These are phyloP conservation scores for Pluteus cervinus DNA, from an alignment of 768 basidiomycete genomes.

Conservation along the genomic window DNA sequence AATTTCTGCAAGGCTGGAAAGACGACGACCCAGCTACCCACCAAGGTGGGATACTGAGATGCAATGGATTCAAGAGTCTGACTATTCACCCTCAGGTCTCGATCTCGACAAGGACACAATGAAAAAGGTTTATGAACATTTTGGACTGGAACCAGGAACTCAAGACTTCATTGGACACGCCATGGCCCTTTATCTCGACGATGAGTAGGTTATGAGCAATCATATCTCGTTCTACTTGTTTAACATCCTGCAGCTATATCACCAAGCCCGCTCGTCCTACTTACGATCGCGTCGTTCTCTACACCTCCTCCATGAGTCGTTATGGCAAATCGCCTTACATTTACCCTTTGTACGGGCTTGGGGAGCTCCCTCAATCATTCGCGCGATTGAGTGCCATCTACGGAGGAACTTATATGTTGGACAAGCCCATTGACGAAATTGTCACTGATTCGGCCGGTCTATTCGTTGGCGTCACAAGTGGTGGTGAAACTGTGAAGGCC, in stretches of 20 bases:
- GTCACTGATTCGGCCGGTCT: conserved; percentile 81
- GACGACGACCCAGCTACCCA: conserved; percentile 96
- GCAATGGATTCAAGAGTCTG: neutral
- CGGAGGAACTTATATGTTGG: conserved; percentile 99
- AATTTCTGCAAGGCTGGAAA: conserved; percentile 92
- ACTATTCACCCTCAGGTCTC: conserved; percentile 50
- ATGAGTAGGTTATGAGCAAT: conserved; percentile 62
- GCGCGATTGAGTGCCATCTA: conserved; percentile 98
- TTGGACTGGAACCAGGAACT: conserved; percentile 93
- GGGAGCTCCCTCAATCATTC: conserved; percentile 98
- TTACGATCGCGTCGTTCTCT: conserved; percentile 93
- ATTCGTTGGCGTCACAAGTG: conserved; percentile 90
- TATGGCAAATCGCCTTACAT: conserved; percentile 99
- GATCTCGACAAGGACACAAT: conserved; percentile 88
- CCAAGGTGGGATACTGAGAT: conserved; percentile 54
- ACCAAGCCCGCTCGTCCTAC: conserved; percentile 84
- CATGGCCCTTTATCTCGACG: conserved; percentile 97
- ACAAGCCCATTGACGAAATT: conserved; percentile 89
- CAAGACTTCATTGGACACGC: conserved; percentile 99
- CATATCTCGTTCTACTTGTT: neutral
- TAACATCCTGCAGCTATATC: conserved; percentile 63
- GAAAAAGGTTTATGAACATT: conserved; percentile 94
- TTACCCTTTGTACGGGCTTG: conserved; percentile 97
- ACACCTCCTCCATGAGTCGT: conserved; percentile 97
- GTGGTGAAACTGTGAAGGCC: conserved; percentile 88